These are phyloP conservation scores for Spizellomyces sp. DNA, from an alignment of 192 early-diverging fungal genomes.

Conservation along the genomic window DNA sequence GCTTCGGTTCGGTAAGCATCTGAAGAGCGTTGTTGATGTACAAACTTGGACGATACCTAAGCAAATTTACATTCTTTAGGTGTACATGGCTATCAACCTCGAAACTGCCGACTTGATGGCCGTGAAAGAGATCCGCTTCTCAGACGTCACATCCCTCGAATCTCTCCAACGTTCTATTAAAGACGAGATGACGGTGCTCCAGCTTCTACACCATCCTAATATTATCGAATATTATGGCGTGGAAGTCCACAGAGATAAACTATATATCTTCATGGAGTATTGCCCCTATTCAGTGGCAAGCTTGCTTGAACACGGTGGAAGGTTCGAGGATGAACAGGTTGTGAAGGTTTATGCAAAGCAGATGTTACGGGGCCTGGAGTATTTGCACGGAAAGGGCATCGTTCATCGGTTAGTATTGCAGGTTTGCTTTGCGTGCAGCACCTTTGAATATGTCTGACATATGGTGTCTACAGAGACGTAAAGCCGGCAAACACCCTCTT, in stretches of 20 bases:
- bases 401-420: conserved; percentile 67
- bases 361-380: conserved; percentile 80
- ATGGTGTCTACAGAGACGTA: conserved; percentile 30
- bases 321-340: conserved; percentile 74
- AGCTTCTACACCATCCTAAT: conserved; percentile 85
- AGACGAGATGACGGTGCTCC: conserved; percentile 92
- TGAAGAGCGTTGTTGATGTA: neutral
- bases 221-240: conserved; percentile 90
- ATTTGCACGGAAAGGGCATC: conserved; percentile 79
- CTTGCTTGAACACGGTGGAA: conserved; percentile 73
- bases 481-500: conserved; percentile 68
- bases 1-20: conserved; percentile 71
- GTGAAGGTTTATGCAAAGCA: conserved; percentile 77
- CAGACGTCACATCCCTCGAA: conserved; percentile 63
- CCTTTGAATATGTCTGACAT: neutral
- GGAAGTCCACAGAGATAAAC: conserved; percentile 84
- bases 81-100: conserved; percentile 82
- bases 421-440: neutral
- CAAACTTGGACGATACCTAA: neutral
- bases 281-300: conserved; percentile 74
- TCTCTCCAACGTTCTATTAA: conserved; percentile 71
- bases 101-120: conserved; percentile 86
- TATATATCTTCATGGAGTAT: conserved; percentile 83
- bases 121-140: conserved; percentile 90
- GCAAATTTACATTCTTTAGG: conserved; percentile 13